Base-by-base conservation (phyloP, 2,329 filamentous ascomycete species). In the Fusarium sterilihyphosum region DNA sequence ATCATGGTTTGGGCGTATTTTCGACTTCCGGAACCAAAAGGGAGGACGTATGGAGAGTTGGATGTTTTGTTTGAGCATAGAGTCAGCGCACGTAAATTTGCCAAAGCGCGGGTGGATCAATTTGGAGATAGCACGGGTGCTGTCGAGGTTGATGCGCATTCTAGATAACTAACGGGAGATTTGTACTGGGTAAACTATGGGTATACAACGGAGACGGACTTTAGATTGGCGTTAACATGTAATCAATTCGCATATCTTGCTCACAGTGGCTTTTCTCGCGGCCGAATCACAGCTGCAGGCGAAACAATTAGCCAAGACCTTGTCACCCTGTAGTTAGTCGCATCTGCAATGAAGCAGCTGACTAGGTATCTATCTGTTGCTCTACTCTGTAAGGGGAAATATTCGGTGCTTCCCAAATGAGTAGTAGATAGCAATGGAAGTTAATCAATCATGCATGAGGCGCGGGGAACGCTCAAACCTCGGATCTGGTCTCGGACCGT, bases 1-100 rank as follows among this genome's bases (percentile, higher is more conserved):
- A 86, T 29, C 24, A 84, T 37, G 85, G 84, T 65, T 2, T 91
- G 89, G 83, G 85, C 87, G 1, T 87, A 81, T 75, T 87, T 87
- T 73, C 85, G 85, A 37, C 80, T 89, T 14, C 88, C 88, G 7
- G 89, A 90, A 81, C 87, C 88, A 6, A 85, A 84, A 56, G 87
- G 82, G 14, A 84, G 87, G 53, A 88, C 87, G 0, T 86, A 87
- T 64, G 87, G 85, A 62, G 88, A 91, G 80, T 83, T 91, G 26
- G 88, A 90, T 65, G 78, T 86, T 12, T 78, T 91, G 67, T 91
- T 91, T 73, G 85, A 88, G 61, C 79, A 82, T 56, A 72, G 77
- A 22, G 79, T 85, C 20, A 79, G 82, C 33, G 84, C 86, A 6
- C 79, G 85, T 52, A 84, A 84, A 61, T 87, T 85, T 41, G 65